phyloP scores from a whole-genome alignment of 495 filamentous ascomycete species.

The Talaromyces borbonicus region DNA sequence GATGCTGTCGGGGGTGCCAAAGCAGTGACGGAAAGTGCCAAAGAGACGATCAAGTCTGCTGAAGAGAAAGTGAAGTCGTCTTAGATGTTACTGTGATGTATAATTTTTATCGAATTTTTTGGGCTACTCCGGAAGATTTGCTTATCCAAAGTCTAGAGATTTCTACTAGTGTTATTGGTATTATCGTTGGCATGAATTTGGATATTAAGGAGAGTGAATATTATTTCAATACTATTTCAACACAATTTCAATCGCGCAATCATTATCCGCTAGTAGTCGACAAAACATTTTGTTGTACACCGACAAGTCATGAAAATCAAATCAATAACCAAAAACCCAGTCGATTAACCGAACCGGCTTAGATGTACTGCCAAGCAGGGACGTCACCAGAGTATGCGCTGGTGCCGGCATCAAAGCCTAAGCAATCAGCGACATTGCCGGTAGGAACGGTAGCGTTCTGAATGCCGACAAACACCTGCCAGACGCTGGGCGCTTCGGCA shows the following conservation, averaged over 20 bases:
- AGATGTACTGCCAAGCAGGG: constrained; percentile 36
- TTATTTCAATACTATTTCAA: too few relatives aligned
- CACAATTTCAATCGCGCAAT: too few relatives aligned
- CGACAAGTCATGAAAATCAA: too few relatives aligned
- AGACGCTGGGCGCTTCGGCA: constrained; percentile 9
- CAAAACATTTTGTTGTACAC: too few relatives aligned
- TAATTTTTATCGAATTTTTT: neutral
- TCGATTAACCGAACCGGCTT: constrained; percentile 3
- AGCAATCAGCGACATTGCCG: constrained; percentile 26
- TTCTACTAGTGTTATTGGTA: too few relatives aligned
- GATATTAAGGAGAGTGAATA: too few relatives aligned
- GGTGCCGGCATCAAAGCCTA: constrained; percentile 31
- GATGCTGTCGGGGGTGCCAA: constrained; percentile 33
- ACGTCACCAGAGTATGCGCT: constrained; percentile 15
- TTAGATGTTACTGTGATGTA: neutral
- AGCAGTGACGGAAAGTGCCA: constrained; percentile 16
- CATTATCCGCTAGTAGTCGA: too few relatives aligned
- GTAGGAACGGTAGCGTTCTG: constrained; percentile 30
- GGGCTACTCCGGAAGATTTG: too few relatives aligned
- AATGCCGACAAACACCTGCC: constrained; percentile 35
- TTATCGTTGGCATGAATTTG: too few relatives aligned
- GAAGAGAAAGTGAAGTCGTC: constrained; percentile 17
- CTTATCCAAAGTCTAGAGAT: too few relatives aligned
- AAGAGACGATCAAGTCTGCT: constrained; percentile 22
- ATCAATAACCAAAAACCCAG: neutral